phyloP scores from a whole-genome alignment of 768 basidiomycete genomes.

The Lanmaoa rubissima region DNA sequence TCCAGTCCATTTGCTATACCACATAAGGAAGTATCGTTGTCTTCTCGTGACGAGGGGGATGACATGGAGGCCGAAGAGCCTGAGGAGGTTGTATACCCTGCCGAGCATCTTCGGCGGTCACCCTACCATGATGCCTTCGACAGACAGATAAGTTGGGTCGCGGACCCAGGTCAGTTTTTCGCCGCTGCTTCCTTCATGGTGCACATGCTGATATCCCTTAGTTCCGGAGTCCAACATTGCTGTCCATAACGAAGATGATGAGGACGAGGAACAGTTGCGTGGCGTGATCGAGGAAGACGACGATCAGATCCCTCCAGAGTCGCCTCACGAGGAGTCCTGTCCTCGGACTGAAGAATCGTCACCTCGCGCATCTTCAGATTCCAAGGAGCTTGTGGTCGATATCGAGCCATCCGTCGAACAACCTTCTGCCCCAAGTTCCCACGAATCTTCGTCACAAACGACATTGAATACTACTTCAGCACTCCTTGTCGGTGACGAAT shows the following conservation, averaged over 20 bases:
- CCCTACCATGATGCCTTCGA: slow-evolving; percentile 49
- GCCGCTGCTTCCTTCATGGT: slow-evolving; percentile 3
- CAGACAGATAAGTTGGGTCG: slow-evolving; percentile 75
- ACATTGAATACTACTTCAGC: slow-evolving; percentile 42
- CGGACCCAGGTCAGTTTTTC: slow-evolving; percentile 57
- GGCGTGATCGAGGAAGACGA: slow-evolving; percentile 42
- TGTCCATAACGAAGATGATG: slow-evolving; percentile 51
- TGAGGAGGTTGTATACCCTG: slow-evolving; percentile 63
- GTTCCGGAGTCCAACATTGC: slow-evolving; percentile 66
- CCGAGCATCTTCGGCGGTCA: slow-evolving; percentile 52
- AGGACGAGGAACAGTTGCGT: slow-evolving; percentile 41
- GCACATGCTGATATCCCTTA: slow-evolving; percentile 22
- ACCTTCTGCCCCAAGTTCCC: slow-evolving; percentile 42
- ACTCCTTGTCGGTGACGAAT: slow-evolving; percentile 43
- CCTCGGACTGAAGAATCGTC: slow-evolving; percentile 52
- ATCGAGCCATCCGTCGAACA: slow-evolving; percentile 58
- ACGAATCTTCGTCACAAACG: slow-evolving; percentile 48
- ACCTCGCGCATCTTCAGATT: slow-evolving; percentile 54
- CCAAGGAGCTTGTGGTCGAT: slow-evolving; percentile 63
- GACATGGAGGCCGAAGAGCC: slow-evolving; percentile 35
- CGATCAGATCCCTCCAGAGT: slow-evolving; percentile 51
- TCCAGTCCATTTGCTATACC: slow-evolving; percentile 74
- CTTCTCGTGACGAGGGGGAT: slow-evolving; percentile 56
- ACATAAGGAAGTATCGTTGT: slow-evolving; percentile 55
- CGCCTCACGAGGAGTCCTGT: slow-evolving; percentile 45